Base-by-base conservation (phyloP, 169 alveolate genomes). In the Plasmodium sp. region DNA sequence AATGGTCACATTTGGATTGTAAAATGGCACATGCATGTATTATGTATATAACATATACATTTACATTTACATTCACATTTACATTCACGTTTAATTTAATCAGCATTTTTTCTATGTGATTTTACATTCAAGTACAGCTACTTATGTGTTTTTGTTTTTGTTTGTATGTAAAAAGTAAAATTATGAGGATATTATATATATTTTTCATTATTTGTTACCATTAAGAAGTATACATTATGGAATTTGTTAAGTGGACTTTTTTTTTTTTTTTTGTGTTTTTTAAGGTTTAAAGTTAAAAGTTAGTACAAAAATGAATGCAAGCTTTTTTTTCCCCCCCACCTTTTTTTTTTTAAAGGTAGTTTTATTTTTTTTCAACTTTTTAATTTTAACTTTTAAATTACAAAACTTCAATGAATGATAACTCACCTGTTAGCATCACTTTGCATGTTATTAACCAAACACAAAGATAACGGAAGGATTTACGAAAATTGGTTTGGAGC, bases 121-220 rank as follows among this genome's bases (percentile, higher is more conserved):
- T 54, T 62, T 54, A 16, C 62, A 80, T 81, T 51, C 31, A 45
- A 81, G 43, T 45, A 51, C 51, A 80, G 73, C 22, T 12, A 80
- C 36, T 22, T 45, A n/a, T 67, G 51, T 18, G 31, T 0, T 22
- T 45, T 34, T 80, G 84, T 39, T 51, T 83, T 56, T 48, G 79
- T 48, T 81, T 83, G 91, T 51, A 56, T 48, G 54, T 83, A 83
- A 81, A 81, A 51, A 81, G 67, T 81, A 27, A 83, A 43, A 83
- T 83, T 56, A 56, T 83, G 56, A 33, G 18, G 62, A 33, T 56
- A 31, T 83, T 56, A 31, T 83, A 58, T 56, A 36, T 83, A n/a
- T 83, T 18, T 83, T 45, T 45, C 27, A 10, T 27, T 27, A 67
- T 67, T 67, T 67, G 39, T 80, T 80, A 33, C 56, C 56, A 27